Base-by-base conservation (phyloP, 2,329 filamentous ascomycete species). In the Aspergillus transmontanensis region DNA sequence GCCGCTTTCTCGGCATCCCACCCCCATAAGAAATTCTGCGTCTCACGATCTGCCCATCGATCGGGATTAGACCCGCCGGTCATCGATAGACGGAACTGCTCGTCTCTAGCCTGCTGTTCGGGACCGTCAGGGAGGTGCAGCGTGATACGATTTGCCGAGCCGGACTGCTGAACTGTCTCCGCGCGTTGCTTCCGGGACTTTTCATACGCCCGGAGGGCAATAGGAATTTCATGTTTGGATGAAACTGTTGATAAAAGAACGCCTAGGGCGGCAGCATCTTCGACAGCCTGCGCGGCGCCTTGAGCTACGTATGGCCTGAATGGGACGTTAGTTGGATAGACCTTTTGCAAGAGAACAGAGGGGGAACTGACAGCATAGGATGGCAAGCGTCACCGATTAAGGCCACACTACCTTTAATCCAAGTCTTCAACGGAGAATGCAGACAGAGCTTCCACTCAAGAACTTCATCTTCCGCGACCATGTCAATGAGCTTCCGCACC, bases 11-110 rank as follows among this genome's bases (percentile, higher is more conserved):
- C 76, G 2, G 76, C 75, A 68, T 78, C 76, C 73, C 74, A 77
- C 1, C 71, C 75, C 76, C 76, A 78, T 28, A 78, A 55, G 21
- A 75, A 70, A 72, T 84, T 80, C 72, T 90, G 88, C 48, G 88
- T 87, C 64, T 89, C 86, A 14, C 85, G 85, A 70, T 87, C 88
- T 7, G 86, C 83, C 87, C 87, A 90, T 75, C 88, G 88, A 75
- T 90, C 88, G 2, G 87, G 87, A 45, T 73, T 78, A 3, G 66
- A 62, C 6, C 68, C 72, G 21, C 66, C 72, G 1, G 65, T 61
- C 58, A 68, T 64, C 10, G 74, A 73, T 11, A 68, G 64, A 14
- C 64, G 68, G 63, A 77, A 76, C 48, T 74, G 74, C 53, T 70
- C 64, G 85, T 85, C 61, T 78, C 78, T 66, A 45, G 76, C 71